Conservation (phyloP, 257 asterid genomes). For the Solanum paucissectum region DNA sequence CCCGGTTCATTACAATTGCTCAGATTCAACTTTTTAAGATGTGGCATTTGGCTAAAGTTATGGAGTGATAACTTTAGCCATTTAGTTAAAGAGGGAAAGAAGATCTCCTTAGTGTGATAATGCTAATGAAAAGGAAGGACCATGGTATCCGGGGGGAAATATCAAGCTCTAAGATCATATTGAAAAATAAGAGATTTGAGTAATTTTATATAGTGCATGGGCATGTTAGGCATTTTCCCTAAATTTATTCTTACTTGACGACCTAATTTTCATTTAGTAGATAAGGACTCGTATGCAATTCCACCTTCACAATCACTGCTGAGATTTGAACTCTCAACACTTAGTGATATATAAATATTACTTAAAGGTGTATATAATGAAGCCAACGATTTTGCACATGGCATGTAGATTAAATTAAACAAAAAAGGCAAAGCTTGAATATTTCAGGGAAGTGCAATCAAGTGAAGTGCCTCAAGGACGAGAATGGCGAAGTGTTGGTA, state of each 20-base stretch:
- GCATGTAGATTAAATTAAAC: background rate
- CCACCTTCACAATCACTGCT: background rate
- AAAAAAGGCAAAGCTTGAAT: background rate
- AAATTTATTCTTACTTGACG: background rate
- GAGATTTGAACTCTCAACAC: background rate
- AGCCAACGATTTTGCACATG: background rate
- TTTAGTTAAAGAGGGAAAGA: background rate
- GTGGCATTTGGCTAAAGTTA: background rate
- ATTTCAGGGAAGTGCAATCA: background rate
- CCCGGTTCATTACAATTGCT: slow-evolving; percentile 3
- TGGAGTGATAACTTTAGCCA: background rate
- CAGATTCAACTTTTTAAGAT: background rate
- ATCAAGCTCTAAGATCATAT: background rate
- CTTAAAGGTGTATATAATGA: background rate
- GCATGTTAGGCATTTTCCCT: background rate
- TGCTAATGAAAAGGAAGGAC: background rate
- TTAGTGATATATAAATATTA: background rate
- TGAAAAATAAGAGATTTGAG: background rate
- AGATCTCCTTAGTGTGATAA: background rate
- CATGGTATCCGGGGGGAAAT: background rate
- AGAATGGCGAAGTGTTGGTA: background rate
- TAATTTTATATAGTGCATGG: background rate
- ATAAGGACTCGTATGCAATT: background rate
- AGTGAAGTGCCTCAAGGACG: background rate
- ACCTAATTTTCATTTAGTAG: background rate